Percentiles rank a stretch among this genome's conserved stretches.
Evolutionary conservation across 768 basidiomycete genomes (phyloP).

Genomic region (Mycena sanguinolenta): DNA sequence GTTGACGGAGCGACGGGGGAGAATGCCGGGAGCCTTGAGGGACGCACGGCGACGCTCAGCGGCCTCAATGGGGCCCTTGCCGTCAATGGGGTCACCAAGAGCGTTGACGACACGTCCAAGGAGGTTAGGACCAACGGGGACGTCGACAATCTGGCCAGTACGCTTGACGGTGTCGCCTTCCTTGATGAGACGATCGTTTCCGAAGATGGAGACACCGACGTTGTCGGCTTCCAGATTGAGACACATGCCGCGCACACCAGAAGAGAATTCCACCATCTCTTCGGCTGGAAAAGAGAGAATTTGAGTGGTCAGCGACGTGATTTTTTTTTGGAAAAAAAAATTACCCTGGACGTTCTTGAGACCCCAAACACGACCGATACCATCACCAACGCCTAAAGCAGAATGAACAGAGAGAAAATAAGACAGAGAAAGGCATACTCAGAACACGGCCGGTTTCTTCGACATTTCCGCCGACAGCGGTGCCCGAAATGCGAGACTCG

Average conservation of each 20-base stretch:
- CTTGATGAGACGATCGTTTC: slow-evolving; percentile 98
- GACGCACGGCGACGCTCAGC: slow-evolving; percentile 96
- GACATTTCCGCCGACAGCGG: slow-evolving; percentile 91
- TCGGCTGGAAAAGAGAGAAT: slow-evolving; percentile 72
- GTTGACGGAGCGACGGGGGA: slow-evolving; percentile 99
- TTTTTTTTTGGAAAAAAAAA: slow-evolving; percentile 29
- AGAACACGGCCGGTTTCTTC: slow-evolving; percentile 99
- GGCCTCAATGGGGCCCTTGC: slow-evolving; percentile 97
- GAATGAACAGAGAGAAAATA: slow-evolving; percentile 39
- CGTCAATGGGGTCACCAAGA: slow-evolving; percentile 99
- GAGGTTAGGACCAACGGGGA: slow-evolving; percentile 96
- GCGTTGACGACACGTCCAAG: slow-evolving; percentile 99
- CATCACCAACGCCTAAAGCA: slow-evolving; percentile 93
- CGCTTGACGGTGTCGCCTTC: slow-evolving; percentile 99
- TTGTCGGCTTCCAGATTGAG: slow-evolving; percentile 99
- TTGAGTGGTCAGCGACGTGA: slow-evolving; percentile 36
- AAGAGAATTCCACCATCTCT: slow-evolving; percentile 99
- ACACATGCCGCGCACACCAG: slow-evolving; percentile 99
- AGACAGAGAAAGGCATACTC: slow-evolving; percentile 67
- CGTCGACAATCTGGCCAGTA: slow-evolving; percentile 99
- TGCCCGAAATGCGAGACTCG: slow-evolving; percentile 97
- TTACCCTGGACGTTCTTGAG: slow-evolving; percentile 98
- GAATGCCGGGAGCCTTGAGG: slow-evolving; percentile 98
- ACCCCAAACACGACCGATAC: slow-evolving; percentile 99
- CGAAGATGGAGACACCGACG: slow-evolving; percentile 99